Conservation (phyloP, 2,329 filamentous ascomycete genomes). For the Clarireedia paspali region DNA sequence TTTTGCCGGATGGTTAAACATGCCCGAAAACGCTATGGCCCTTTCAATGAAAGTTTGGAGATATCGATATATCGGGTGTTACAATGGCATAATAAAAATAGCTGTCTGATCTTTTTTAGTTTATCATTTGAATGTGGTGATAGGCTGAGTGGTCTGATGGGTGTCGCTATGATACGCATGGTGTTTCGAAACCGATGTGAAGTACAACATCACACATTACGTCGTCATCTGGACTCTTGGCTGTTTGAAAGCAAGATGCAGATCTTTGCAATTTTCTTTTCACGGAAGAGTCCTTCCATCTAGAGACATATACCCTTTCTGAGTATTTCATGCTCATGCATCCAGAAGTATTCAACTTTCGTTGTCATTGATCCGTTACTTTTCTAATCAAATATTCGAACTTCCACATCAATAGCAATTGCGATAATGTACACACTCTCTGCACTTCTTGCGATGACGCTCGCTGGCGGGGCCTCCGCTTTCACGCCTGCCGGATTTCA, state of each 20-base stretch:
- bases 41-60: too few species aligned
- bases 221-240: neutral
- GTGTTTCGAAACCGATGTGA: neutral
- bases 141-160: neutral
- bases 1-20: too few species aligned
- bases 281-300: neutral
- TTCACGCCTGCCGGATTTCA: constrained; percentile 23
- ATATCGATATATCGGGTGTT: too few species aligned
- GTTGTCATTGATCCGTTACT: too few species aligned
- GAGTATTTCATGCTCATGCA: too few species aligned
- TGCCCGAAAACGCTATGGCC: too few species aligned
- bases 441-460: constrained; percentile 17
- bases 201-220: neutral
- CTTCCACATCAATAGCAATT: neutral
- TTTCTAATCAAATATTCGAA: too few species aligned
- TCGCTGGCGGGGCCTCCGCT: constrained; percentile 22
- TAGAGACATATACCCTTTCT: too few species aligned
- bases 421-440: constrained; percentile 16
- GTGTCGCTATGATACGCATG: neutral
- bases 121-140: too few species aligned
- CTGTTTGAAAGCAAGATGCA: neutral
- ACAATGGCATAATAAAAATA: too few species aligned
- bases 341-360: too few species aligned
- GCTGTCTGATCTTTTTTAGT: too few species aligned
- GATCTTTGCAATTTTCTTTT: neutral